Percentiles rank a stretch among this genome's conserved stretches.
Evolutionary conservation across 495 filamentous ascomycete species (phyloP).

Genomic region (Hypomontagnella monticulosa): DNA sequence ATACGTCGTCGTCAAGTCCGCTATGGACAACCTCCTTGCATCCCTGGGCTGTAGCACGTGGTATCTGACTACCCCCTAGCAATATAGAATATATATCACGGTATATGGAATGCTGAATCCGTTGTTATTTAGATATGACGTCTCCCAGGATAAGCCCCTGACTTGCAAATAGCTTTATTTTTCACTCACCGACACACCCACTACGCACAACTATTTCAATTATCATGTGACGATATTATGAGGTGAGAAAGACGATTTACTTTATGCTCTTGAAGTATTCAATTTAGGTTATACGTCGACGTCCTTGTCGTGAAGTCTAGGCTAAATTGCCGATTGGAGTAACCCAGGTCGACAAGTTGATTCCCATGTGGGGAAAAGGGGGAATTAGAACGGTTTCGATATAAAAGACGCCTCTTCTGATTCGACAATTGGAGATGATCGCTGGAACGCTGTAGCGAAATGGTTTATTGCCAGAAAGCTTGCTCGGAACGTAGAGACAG

Average conservation of each 20-base stretch:
- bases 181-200: background rate
- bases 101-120: too few species aligned
- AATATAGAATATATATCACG: too few species aligned
- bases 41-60: too few species aligned
- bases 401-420: conserved; percentile 1
- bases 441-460: background rate
- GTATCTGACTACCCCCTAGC: too few species aligned
- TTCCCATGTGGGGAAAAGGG: conserved; percentile 15
- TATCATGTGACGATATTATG: background rate
- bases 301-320: conserved; percentile 7
- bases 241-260: conserved; percentile 1
- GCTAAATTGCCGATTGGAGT: conserved; percentile 33
- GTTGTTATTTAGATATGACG: too few species aligned
- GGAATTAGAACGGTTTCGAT: conserved; percentile 13
- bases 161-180: background rate
- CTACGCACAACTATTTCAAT: background rate
- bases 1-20: too few species aligned
- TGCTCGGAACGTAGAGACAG: conserved; percentile 31
- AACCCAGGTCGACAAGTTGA: conserved; percentile 23
- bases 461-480: conserved; percentile 28
- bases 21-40: too few species aligned
- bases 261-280: background rate
- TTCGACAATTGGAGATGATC: conserved; percentile 25
- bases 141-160: too few species aligned
- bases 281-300: background rate